phyloP scores from a whole-genome alignment of 805 yeast species.

The Cyberlindnera galapagoensis region DNA sequence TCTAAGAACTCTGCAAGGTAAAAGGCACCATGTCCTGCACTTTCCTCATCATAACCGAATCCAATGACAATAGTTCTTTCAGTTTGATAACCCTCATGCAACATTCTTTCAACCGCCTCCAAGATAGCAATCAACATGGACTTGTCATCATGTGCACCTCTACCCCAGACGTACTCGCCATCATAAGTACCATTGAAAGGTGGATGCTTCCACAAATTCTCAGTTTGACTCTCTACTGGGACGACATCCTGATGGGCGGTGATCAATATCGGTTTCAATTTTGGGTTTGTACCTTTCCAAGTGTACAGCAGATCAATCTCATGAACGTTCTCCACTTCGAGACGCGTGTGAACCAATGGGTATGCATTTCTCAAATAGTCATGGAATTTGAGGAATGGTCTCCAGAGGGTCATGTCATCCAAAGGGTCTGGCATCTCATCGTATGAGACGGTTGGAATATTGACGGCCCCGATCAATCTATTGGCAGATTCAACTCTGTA shows the following conservation, averaged over 20 bases:
- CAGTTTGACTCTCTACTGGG: slow-evolving; percentile 60
- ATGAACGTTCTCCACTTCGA: slow-evolving; percentile 53
- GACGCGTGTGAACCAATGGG: slow-evolving; percentile 45
- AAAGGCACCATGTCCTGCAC: slow-evolving; percentile 54
- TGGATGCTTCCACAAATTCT: slow-evolving; percentile 54
- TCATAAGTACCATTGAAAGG: slow-evolving; percentile 68
- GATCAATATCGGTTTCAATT: slow-evolving; percentile 57
- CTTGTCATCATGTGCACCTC: slow-evolving; percentile 74
- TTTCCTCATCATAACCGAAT: slow-evolving; percentile 76
- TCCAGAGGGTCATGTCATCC: slow-evolving; percentile 29
- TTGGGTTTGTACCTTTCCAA: slow-evolving; percentile 47
- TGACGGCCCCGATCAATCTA: slow-evolving; percentile 51
- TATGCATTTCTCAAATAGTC: slow-evolving; percentile 45
- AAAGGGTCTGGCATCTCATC: slow-evolving; percentile 40
- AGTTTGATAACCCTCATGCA: slow-evolving; percentile 44
- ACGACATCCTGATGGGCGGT: slow-evolving; percentile 85
- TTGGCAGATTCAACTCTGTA: slow-evolving; percentile 31
- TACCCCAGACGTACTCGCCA: slow-evolving; percentile 58
- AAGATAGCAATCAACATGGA: slow-evolving; percentile 55
- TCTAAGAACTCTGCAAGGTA: slow-evolving; percentile 10
- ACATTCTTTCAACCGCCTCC: slow-evolving; percentile 51
- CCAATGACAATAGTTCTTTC: slow-evolving; percentile 54
- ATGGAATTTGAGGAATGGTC: slow-evolving; percentile 33
- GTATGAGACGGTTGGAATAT: slow-evolving; percentile 55
- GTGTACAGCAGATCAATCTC: slow-evolving; percentile 59